phyloP scores from a whole-genome alignment of 257 asterid species.

The Knoxia roxburghii region DNA sequence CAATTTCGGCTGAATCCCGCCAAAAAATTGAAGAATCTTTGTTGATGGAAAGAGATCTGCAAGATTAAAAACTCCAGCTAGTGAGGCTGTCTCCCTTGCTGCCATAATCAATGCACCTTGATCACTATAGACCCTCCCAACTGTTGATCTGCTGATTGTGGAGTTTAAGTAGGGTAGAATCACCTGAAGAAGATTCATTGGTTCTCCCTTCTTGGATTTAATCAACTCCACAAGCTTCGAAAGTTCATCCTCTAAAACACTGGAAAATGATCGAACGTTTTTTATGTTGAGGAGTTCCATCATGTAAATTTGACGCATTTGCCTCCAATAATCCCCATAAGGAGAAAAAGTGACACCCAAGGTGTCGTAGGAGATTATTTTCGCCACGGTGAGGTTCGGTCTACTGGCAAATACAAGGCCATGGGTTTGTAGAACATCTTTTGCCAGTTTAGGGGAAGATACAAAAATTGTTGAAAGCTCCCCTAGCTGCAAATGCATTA shows the following conservation, averaged over 20 bases:
- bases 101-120: neutral
- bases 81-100: neutral
- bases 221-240: neutral
- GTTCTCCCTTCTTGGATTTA: neutral
- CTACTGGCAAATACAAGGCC: slow-evolving; percentile 20
- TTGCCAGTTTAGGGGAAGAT: slow-evolving; percentile 25
- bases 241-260: slow-evolving; percentile 15
- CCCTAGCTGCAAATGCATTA: slow-evolving; percentile 23
- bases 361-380: slow-evolving; percentile 1
- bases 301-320: slow-evolving; percentile 19
- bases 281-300: slow-evolving; percentile 12
- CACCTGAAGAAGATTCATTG: neutral
- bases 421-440: slow-evolving; percentile 24
- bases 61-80: neutral
- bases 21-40: slow-evolving; percentile 17
- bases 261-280: slow-evolving; percentile 7
- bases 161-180: neutral
- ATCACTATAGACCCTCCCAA: neutral
- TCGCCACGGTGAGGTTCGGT: slow-evolving; percentile 6
- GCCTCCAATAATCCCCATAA: slow-evolving; percentile 25
- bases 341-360: neutral
- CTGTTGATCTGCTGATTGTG: neutral
- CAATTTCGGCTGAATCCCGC: neutral
- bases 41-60: neutral
- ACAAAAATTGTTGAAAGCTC: slow-evolving; percentile 21